Percentiles rank a stretch among this genome's conserved stretches.
phyloP scores from a whole-genome alignment of 495 filamentous ascomycete genomes.

The Xylaria curta region DNA sequence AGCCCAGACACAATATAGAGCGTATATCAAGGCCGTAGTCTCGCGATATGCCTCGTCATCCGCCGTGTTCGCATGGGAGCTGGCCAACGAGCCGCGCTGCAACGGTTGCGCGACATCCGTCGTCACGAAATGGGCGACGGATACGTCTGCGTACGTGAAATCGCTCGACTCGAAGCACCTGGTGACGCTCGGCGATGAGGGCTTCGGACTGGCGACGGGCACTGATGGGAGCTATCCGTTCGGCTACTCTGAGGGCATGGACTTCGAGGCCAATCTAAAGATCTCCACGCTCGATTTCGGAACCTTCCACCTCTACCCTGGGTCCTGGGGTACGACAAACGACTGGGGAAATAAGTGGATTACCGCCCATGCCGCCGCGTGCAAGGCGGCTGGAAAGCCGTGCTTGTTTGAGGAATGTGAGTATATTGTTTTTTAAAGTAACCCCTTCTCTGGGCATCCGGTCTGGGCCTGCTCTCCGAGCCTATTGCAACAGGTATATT shows the following conservation, averaged over 20 bases:
- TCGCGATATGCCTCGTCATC: conserved; percentile 56
- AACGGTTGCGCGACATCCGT: conserved; percentile 50
- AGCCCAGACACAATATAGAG: conserved; percentile 51
- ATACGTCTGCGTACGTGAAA: conserved; percentile 59
- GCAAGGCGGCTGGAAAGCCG: conserved; percentile 64
- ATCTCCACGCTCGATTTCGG: conserved; percentile 69
- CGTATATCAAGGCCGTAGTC: conserved; percentile 57
- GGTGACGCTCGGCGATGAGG: conserved; percentile 61
- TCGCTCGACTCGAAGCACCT: conserved; percentile 56
- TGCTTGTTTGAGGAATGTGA: conserved; percentile 76
- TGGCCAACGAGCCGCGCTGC: conserved; percentile 61
- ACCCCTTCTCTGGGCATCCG: no score
- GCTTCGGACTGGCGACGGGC: conserved; percentile 52
- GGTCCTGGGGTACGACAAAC: conserved; percentile 50
- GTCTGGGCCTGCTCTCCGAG: not conserved
- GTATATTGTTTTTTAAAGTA: conserved; percentile 7
- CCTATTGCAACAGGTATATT: conserved; percentile 23
- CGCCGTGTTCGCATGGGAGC: conserved; percentile 61
- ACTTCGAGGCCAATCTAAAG: conserved; percentile 66
- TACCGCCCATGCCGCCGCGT: conserved; percentile 62
- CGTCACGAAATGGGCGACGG: conserved; percentile 53
- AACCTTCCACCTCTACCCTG: conserved; percentile 71
- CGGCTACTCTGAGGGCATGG: conserved; percentile 63
- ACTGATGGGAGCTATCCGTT: conserved; percentile 65
- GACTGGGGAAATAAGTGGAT: conserved; percentile 63